Evolutionary conservation across 148 eudicot species (phyloP).

Genomic region (Arctostaphylos glauca): DNA sequence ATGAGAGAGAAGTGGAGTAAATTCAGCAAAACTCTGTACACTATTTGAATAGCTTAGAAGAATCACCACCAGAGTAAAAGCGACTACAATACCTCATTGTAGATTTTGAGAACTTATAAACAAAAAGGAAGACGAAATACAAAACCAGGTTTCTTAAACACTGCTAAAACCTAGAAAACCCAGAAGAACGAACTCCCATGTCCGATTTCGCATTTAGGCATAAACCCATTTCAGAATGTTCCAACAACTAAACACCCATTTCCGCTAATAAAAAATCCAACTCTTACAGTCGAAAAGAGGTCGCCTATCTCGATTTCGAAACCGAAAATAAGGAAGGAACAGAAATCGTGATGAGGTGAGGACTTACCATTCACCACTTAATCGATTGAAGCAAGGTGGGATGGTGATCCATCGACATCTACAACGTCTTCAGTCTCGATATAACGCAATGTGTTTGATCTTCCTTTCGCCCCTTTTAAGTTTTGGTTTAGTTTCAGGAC

Average conservation of each 20-base stretch:
- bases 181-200: neutral
- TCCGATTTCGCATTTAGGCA: neutral
- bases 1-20: too few relatives aligned
- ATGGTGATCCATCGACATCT: neutral
- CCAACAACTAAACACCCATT: neutral
- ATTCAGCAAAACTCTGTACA: neutral
- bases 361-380: neutral
- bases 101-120: neutral
- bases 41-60: neutral
- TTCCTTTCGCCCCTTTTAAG: neutral
- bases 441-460: neutral
- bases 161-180: slow-evolving; percentile 6
- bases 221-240: neutral
- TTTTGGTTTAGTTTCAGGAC: neutral
- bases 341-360: neutral
- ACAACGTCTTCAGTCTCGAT: neutral
- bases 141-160: neutral
- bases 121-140: neutral
- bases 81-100: neutral
- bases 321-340: neutral
- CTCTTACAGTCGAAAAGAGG: neutral
- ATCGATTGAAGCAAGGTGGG: neutral
- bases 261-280: neutral
- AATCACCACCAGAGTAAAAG: neutral
- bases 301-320: neutral